Evolutionary conservation across 2,329 filamentous ascomycete species (phyloP).

Genomic region (Metarhizium album): DNA sequence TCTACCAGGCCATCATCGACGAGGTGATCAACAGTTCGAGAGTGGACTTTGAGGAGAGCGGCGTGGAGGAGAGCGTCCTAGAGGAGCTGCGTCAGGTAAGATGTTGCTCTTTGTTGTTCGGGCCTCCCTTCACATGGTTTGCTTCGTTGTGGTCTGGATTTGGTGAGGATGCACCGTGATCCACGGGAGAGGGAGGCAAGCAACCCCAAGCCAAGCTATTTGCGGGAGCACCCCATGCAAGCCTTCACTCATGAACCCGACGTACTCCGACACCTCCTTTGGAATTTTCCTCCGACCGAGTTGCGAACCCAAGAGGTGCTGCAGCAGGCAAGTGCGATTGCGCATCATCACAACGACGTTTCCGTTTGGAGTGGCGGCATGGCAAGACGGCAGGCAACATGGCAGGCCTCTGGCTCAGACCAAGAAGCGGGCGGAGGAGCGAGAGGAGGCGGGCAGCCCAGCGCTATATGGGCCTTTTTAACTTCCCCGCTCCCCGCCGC

Average conservation of each 20-base stretch:
- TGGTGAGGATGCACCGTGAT: background rate
- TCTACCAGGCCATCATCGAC: conserved; percentile 69
- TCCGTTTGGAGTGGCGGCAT: conserved; percentile 28
- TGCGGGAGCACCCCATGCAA: background rate
- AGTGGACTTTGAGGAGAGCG: conserved; percentile 94
- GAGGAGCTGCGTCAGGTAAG: conserved; percentile 82
- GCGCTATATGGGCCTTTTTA: conserved; percentile 49
- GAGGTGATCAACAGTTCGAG: conserved; percentile 88
- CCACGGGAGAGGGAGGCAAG: no score
- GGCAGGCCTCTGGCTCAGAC: conserved; percentile 6
- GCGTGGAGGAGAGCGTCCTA: conserved; percentile 77
- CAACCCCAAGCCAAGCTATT: background rate
- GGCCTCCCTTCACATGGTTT: background rate
- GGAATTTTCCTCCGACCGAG: background rate
- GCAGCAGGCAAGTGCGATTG: background rate
- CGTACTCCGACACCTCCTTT: background rate
- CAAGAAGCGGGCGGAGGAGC: conserved; percentile 14
- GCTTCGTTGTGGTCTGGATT: background rate
- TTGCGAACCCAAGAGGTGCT: background rate
- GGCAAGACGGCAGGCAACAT: conserved; percentile 7
- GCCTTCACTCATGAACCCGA: background rate
- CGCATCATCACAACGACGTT: background rate
- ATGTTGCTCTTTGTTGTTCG: background rate
- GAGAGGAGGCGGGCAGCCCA: conserved; percentile 31
- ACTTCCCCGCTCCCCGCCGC: conserved; percentile 25